phyloP scores from a whole-genome alignment of 805 yeast species.

The Metschnikowia koreensis region DNA sequence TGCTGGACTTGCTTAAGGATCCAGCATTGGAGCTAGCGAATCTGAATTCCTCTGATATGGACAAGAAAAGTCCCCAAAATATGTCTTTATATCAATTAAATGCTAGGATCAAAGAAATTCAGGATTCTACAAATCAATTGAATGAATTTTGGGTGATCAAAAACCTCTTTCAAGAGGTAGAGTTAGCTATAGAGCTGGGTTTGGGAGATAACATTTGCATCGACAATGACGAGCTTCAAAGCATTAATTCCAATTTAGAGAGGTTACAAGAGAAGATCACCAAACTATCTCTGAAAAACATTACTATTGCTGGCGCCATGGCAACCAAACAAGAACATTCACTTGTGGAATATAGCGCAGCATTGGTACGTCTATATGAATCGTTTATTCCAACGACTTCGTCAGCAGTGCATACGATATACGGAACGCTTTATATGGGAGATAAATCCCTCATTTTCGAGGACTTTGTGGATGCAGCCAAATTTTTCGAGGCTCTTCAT shows the following conservation, averaged over 20 bases:
- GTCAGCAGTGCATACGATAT: background rate
- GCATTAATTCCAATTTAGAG: constrained; percentile 18
- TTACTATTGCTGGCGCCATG: constrained; percentile 9
- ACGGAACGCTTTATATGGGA: background rate
- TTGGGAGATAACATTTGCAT: constrained; percentile 7
- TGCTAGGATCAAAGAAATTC: constrained; percentile 14
- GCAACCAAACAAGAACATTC: constrained; percentile 3
- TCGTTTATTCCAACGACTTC: constrained; percentile 8
- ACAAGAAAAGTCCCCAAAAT: background rate
- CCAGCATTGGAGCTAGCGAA: background rate
- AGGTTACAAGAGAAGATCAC: constrained; percentile 19
- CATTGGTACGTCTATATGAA: constrained; percentile 6
- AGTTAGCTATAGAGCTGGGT: constrained; percentile 14
- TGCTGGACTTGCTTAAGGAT: constrained; percentile 5
- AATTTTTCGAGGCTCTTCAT: constrained; percentile 11
- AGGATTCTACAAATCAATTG: constrained; percentile 16
- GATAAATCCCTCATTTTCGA: background rate
- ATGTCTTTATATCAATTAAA: constrained; percentile 15
- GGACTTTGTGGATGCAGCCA: constrained; percentile 4
- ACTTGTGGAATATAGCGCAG: background rate
- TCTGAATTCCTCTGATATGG: background rate
- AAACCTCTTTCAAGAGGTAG: constrained; percentile 25
- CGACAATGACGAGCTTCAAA: constrained; percentile 21
- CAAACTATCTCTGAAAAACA: constrained; percentile 13
- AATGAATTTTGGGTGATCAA: constrained; percentile 28